Conservation (phyloP, 768 basidiomycete species). For the Mycena alexandri region DNA sequence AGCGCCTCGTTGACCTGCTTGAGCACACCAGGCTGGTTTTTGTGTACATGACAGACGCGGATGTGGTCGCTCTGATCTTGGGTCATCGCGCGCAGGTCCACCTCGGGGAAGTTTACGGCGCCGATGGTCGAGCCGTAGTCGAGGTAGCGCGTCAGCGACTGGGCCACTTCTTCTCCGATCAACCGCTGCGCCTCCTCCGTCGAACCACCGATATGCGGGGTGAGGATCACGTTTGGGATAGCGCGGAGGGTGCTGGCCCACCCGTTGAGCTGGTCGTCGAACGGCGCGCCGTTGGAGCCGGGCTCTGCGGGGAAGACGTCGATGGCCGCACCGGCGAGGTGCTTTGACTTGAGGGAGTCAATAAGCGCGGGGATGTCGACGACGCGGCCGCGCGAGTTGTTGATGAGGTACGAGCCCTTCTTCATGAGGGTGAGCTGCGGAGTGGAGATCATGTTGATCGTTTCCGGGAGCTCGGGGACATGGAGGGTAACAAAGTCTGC, state of each 20-base stretch:
- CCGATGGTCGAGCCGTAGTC: slow-evolving; percentile 92
- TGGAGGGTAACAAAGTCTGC: slow-evolving; percentile 97
- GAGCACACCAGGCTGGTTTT: slow-evolving; percentile 95
- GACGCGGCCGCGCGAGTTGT: slow-evolving; percentile 96
- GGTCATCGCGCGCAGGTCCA: slow-evolving; percentile 93
- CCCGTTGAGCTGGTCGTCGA: slow-evolving; percentile 88
- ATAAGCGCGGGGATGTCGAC: slow-evolving; percentile 95
- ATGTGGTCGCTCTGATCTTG: slow-evolving; percentile 85
- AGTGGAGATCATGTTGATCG: slow-evolving; percentile 90
- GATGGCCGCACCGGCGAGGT: slow-evolving; percentile 88
- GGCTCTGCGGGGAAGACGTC: slow-evolving; percentile 98
- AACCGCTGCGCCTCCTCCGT: slow-evolving; percentile 98
- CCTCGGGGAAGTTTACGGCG: slow-evolving; percentile 99
- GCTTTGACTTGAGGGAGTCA: slow-evolving; percentile 82
- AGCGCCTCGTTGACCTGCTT: slow-evolving; percentile 94
- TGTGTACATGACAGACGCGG: slow-evolving; percentile 95
- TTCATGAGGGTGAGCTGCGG: slow-evolving; percentile 92
- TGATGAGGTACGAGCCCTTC: slow-evolving; percentile 93
- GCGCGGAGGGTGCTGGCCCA: slow-evolving; percentile 84
- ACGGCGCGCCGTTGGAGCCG: slow-evolving; percentile 88
- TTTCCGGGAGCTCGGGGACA: slow-evolving; percentile 96
- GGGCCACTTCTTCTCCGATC: slow-evolving; percentile 96
- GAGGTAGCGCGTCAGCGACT: slow-evolving; percentile 88
- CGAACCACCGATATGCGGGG: slow-evolving; percentile 98
- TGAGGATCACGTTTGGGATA: slow-evolving; percentile 93